These are phyloP conservation scores for Ceratobasidium sp. DNA, from an alignment of 1,284 basidiomycete species.

Conservation along the genomic window DNA sequence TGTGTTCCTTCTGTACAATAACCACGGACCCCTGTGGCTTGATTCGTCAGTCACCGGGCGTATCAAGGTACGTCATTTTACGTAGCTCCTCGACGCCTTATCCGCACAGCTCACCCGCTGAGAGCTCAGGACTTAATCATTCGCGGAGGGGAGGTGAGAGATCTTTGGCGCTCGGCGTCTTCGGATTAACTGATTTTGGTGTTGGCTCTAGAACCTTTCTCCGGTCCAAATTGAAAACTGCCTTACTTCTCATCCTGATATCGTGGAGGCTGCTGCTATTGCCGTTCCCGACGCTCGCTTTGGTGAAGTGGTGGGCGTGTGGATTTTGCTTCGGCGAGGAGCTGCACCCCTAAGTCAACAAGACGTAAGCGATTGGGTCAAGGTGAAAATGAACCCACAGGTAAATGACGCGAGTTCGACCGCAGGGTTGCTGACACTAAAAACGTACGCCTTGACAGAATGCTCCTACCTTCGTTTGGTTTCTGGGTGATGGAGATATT, in stretches of 20 bases:
- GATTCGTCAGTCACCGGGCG: slow-evolving; percentile 75
- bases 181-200: background rate
- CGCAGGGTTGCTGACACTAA: too few species aligned
- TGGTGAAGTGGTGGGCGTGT: slow-evolving; percentile 84
- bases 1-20: background rate
- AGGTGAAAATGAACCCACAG: slow-evolving; percentile 78
- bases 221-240: slow-evolving; percentile 88
- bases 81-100: too few species aligned
- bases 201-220: slow-evolving; percentile 80
- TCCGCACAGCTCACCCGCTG: slow-evolving; percentile 29
- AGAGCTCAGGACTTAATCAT: slow-evolving; percentile 81
- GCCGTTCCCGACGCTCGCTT: slow-evolving; percentile 78
- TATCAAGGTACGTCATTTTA: slow-evolving; percentile 67
- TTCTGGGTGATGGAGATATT: slow-evolving; percentile 74
- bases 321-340: slow-evolving; percentile 70
- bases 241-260: slow-evolving; percentile 70
- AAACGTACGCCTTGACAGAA: too few species aligned
- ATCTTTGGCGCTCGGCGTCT: background rate
- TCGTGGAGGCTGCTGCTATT: slow-evolving; percentile 80
- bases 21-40: slow-evolving; percentile 22
- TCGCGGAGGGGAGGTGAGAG: slow-evolving; percentile 80
- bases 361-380: slow-evolving; percentile 68
- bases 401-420: too few species aligned
- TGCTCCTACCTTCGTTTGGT: slow-evolving; percentile 86
- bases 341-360: slow-evolving; percentile 60